Conservation (phyloP, 805 yeast genomes). For the Pichia occidentalis region DNA sequence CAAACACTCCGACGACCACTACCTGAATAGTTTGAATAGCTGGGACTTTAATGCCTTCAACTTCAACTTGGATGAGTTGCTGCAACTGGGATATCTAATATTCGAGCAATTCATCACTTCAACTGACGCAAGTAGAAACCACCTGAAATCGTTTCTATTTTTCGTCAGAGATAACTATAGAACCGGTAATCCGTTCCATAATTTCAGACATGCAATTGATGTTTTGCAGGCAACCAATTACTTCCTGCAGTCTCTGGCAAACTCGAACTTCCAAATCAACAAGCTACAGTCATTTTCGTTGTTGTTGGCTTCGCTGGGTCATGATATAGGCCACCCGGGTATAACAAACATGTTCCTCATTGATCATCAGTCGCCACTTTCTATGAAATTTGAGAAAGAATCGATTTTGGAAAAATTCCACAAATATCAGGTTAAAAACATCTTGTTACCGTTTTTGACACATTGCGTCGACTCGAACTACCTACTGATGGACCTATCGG, state of each 20-base stretch:
- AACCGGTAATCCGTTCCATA: constrained; percentile 86
- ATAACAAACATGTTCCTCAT: constrained; percentile 73
- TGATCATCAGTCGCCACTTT: constrained; percentile 54
- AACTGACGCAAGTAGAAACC: not conserved
- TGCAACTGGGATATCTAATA: constrained; percentile 52
- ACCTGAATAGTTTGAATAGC: constrained; percentile 35
- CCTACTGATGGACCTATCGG: too few relatives aligned
- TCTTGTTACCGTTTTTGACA: constrained; percentile 24
- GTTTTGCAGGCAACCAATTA: constrained; percentile 86
- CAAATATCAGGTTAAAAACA: constrained; percentile 50
- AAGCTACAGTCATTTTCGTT: constrained; percentile 47
- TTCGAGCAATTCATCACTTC: constrained; percentile 27
- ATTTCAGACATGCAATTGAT: constrained; percentile 92
- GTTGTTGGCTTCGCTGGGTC: constrained; percentile 82
- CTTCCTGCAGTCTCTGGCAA: constrained; percentile 32
- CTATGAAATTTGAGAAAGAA: constrained; percentile 51
- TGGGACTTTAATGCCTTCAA: constrained; percentile 73
- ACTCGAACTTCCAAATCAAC: constrained; percentile 13
- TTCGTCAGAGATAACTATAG: constrained; percentile 73
- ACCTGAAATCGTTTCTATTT: constrained; percentile 39
- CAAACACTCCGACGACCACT: constrained; percentile 19
- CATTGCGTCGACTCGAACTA: constrained; percentile 34
- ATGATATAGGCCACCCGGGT: constrained; percentile 96
- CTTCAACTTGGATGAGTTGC: constrained; percentile 56
- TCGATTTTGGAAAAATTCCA: constrained; percentile 84